A percentile compares a stretch with the other conserved stretches of the same genome.
phyloP scores from a whole-genome alignment of 768 basidiomycete genomes.

The Lepiota brunneoincarnata region DNA sequence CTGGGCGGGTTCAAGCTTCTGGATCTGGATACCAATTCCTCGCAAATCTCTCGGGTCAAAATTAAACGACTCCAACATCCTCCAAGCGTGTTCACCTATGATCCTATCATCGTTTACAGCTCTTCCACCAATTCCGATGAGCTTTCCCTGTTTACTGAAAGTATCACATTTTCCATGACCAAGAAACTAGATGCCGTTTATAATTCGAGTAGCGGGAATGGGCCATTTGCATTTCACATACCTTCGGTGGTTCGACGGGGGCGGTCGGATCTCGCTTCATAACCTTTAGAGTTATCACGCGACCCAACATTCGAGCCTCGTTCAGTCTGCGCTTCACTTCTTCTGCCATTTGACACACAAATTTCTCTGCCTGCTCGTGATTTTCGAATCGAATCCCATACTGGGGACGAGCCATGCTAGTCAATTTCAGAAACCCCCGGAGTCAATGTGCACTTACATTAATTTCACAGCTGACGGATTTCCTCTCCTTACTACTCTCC shows the following conservation, averaged over 20 bases:
- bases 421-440: not conserved
- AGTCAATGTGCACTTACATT: slow-evolving; percentile 58
- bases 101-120: slow-evolving; percentile 71
- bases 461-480: slow-evolving; percentile 92
- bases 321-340: slow-evolving; percentile 77
- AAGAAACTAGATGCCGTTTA: slow-evolving; percentile 59
- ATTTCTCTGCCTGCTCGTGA: slow-evolving; percentile 75
- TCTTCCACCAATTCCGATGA: slow-evolving; percentile 57
- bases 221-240: slow-evolving; percentile 25
- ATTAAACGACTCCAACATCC: slow-evolving; percentile 64
- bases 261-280: slow-evolving; percentile 85
- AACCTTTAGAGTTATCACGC: slow-evolving; percentile 80
- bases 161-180: slow-evolving; percentile 87
- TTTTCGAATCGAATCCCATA: slow-evolving; percentile 94
- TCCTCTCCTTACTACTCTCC: slow-evolving; percentile 82
- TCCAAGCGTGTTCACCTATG: slow-evolving; percentile 78
- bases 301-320: slow-evolving; percentile 65
- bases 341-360: slow-evolving; percentile 71
- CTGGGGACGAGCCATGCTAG: slow-evolving; percentile 33
- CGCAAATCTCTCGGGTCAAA: slow-evolving; percentile 87
- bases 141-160: slow-evolving; percentile 70
- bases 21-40: slow-evolving; percentile 88
- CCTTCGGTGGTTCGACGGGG: slow-evolving; percentile 90
- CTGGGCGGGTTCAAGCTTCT: slow-evolving; percentile 70
- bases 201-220: not conserved